These are phyloP conservation scores for Suillus tomentosus DNA, from an alignment of 768 basidiomycete genomes.

Conservation along the genomic window DNA sequence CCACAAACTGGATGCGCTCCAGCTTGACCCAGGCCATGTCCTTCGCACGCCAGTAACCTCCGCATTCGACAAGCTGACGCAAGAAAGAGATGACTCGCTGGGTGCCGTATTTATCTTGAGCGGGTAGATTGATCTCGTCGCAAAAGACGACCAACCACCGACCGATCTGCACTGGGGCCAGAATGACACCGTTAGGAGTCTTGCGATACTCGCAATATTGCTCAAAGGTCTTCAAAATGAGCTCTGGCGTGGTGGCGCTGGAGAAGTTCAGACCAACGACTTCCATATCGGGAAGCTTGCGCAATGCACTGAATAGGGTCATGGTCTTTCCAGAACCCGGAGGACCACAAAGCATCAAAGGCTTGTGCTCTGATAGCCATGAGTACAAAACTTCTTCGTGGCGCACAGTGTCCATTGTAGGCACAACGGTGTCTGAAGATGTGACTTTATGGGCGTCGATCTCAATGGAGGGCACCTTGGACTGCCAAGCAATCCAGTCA, in stretches of 20 bases:
- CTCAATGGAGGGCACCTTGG: slow-evolving; percentile 90
- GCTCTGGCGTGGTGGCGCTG: slow-evolving; percentile 95
- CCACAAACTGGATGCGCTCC: slow-evolving; percentile 99
- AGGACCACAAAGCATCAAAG: slow-evolving; percentile 96
- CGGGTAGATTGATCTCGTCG: slow-evolving; percentile 98
- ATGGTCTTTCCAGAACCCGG: slow-evolving; percentile 99
- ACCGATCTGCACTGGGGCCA: slow-evolving; percentile 92
- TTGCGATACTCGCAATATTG: slow-evolving; percentile 99
- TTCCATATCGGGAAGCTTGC: slow-evolving; percentile 98
- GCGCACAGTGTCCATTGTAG: slow-evolving; percentile 96
- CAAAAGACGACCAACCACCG: slow-evolving; percentile 99
- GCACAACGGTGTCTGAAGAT: slow-evolving; percentile 94
- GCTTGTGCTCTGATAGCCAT: slow-evolving; percentile 98
- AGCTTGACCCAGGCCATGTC: slow-evolving; percentile 98
- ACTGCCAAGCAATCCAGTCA: slow-evolving; percentile 92
- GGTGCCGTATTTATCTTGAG: slow-evolving; percentile 96
- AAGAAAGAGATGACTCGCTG: slow-evolving; percentile 99
- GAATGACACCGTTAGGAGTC: slow-evolving; percentile 96
- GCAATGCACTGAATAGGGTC: slow-evolving; percentile 96
- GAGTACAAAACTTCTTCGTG: slow-evolving; percentile 99
- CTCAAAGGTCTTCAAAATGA: slow-evolving; percentile 98
- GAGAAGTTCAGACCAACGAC: slow-evolving; percentile 99
- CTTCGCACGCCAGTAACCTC: slow-evolving; percentile 91
- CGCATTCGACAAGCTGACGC: slow-evolving; percentile 91
- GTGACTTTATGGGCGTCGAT: slow-evolving; percentile 97